Base-by-base conservation (phyloP, 2,329 filamentous ascomycete genomes). In the Monosporascus sp. region DNA sequence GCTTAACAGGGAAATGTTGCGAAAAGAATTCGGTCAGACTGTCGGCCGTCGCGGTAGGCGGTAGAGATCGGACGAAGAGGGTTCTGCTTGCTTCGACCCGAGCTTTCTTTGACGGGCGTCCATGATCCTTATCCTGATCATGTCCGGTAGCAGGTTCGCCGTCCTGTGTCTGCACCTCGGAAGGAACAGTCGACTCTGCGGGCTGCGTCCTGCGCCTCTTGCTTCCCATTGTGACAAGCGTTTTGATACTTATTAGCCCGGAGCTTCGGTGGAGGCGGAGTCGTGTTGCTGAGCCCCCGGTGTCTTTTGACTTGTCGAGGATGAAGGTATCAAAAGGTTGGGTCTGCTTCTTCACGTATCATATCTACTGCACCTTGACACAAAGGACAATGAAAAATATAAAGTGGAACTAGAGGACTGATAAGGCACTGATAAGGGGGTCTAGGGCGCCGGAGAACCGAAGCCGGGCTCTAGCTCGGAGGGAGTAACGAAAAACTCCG, bases 1-100 rank as follows among this genome's bases (percentile, higher is more conserved):
- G 93, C 72, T 97, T 97, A 68, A 99, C 83, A 7, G 95, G 92
- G 64, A 90, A 97, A 54, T 91, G 88, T 69, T 97, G 84, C 6
- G 94, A 97, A 73, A 99, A 99, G 70, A 92, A 87, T 54, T 90
- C 86, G 54, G 91, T 89, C 57, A 99, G 79, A 50, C 80, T 80
- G 65, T 97, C 91, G 67, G 83, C 89, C 36, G 92, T 97, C 38
- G 87, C 86, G 24, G 79, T 81, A 22, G 86, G 74, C 20, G 92
- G 89, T 47, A 99, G 81, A 49, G 89, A 92, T 63, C 93, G 89
- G 59, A 99, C 86, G 74, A 99, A 99, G 60, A 99, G 84, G 46
- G 93, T 89, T 62, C 84, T 77, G 58, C 80, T 79, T 54, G 81
- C 79, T 54, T 85, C 82, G 53, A 81, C 76, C 57, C 79, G 74